Percentiles rank a stretch among this genome's conserved stretches.
These are phyloP conservation scores for Magnaporthiopsis poae DNA, from an alignment of 2,329 filamentous ascomycete genomes.

Conservation along the genomic window DNA sequence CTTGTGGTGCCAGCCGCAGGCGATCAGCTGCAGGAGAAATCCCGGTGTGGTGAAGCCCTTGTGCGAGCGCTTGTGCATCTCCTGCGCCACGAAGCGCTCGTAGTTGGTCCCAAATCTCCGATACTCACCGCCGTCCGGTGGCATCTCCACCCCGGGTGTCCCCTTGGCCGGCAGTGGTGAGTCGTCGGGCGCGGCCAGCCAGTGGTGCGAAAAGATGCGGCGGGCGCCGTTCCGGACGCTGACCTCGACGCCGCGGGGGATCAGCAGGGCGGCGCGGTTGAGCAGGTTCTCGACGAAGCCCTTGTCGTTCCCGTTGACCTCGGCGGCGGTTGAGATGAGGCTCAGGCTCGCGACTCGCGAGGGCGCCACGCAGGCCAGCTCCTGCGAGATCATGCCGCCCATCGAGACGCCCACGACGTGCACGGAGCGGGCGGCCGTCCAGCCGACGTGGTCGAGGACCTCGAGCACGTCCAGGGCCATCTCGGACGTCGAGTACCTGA, in stretches of 20 bases:
- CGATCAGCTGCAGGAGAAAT: slow-evolving; percentile 68
- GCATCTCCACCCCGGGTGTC: slow-evolving; percentile 14
- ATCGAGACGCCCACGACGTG: slow-evolving; percentile 73
- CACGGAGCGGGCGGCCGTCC: slow-evolving; percentile 29
- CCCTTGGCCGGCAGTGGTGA: slow-evolving; percentile 31
- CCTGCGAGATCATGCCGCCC: slow-evolving; percentile 88
- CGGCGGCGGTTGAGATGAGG: slow-evolving; percentile 52
- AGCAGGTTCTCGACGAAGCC: slow-evolving; percentile 56
- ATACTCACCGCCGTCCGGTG: slow-evolving; percentile 23
- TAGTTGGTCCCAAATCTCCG: slow-evolving; percentile 45
- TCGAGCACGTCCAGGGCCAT: slow-evolving; percentile 76
- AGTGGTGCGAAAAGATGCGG: slow-evolving; percentile 56
- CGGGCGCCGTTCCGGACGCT: slow-evolving; percentile 55
- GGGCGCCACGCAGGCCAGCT: slow-evolving; percentile 52
- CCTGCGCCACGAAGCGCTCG: slow-evolving; percentile 71
- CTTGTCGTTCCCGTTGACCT: slow-evolving; percentile 52
- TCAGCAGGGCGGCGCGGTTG: slow-evolving; percentile 44
- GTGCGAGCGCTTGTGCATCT: slow-evolving; percentile 60
- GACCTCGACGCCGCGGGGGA: slow-evolving; percentile 61
- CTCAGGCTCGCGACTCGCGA: slow-evolving; percentile 44
- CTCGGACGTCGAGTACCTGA: slow-evolving; percentile 69
- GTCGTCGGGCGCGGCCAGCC: slow-evolving; percentile 53
- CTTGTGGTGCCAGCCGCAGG: slow-evolving; percentile 74
- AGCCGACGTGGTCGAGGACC: slow-evolving; percentile 58
- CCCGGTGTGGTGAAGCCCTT: slow-evolving; percentile 54